Base-by-base conservation (phyloP, 495 filamentous ascomycete genomes). In the Cercophora scortea region DNA sequence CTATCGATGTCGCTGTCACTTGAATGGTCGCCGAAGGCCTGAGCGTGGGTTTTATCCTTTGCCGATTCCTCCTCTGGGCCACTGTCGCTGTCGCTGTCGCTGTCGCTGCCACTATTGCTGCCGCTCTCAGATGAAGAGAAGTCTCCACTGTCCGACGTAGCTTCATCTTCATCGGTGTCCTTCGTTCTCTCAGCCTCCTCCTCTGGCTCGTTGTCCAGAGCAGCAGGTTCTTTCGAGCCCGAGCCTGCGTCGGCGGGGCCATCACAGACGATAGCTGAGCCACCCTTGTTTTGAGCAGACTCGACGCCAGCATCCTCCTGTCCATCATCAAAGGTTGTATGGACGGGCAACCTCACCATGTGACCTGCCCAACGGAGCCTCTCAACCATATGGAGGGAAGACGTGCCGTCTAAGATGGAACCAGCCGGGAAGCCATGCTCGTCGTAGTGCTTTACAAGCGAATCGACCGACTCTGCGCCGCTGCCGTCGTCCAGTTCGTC, bases 361-460 rank as follows among this genome's bases (percentile, higher is more conserved):
- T 60, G 53, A 38, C 63, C 65, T 0, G 55, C 53, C 47, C 57
- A 57, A 17, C 60, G 58, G 41, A 64, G 64, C 2, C 52, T 41
- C 15, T 61, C 60, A 11, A 59, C 72, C 64, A 73, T 73, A 34
- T 69, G 62, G 10, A 47, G 51, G 13, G 71, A 51, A 15, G 72
- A 71, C 8, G 65, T 70, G 1, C 72, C 70, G 12, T 66, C 70
- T 13, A 69, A 53, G 39, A 79, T 73, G 7, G 76, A 77, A 10
- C 77, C 77, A 8, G 69, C 59, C 7, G 77, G 77, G 35, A 79
- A 70, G 0, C 77, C 77, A 43, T 74, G 65, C 13, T 70, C 59
- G 51, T 80, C 77, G 47, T 69, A 78, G 49, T 71, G 61, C 47
- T 64, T 67, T 44, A 69, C 53, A 25, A 67, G 42, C 7, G 61